A percentile compares a stretch with the other conserved stretches of the same genome.
phyloP scores from a whole-genome alignment of 106 monocot genomes.

The Phalaenopsis equestris region DNA sequence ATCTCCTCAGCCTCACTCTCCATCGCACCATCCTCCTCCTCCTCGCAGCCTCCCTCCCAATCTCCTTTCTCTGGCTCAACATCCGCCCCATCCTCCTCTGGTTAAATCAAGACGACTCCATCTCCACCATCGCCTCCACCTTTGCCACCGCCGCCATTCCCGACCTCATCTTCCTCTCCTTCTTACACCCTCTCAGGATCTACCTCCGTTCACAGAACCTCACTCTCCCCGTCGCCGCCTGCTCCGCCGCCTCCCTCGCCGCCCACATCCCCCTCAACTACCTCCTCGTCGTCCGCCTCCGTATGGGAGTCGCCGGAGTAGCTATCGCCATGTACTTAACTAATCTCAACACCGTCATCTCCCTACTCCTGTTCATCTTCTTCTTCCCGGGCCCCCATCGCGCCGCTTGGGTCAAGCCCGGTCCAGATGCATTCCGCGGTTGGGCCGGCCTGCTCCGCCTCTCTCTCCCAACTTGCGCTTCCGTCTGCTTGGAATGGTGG shows the following conservation, averaged over 20 bases:
- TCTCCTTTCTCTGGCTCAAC: constrained; percentile 76
- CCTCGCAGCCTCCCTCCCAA: constrained; percentile 61
- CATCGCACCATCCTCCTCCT: constrained; percentile 83
- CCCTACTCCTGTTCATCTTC: constrained; percentile 28
- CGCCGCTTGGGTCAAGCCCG: constrained; percentile 53
- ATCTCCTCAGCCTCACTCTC: constrained; percentile 67
- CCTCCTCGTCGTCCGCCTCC: constrained; percentile 45
- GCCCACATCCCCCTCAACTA: constrained; percentile 71
- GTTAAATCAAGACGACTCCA: constrained; percentile 53
- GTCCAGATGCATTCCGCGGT: constrained; percentile 47
- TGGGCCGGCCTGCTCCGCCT: constrained; percentile 64
- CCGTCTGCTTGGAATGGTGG: constrained; percentile 75
- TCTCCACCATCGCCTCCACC: constrained; percentile 36
- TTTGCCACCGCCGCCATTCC: constrained; percentile 58
- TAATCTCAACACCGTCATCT: constrained; percentile 49
- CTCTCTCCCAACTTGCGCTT: constrained; percentile 61
- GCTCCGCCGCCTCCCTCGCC: constrained; percentile 49
- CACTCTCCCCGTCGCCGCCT: constrained; percentile 62
- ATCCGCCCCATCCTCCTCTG: constrained; percentile 38
- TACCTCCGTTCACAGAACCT: constrained; percentile 67
- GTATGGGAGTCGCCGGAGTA: constrained; percentile 61
- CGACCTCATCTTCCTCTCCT: constrained; percentile 74
- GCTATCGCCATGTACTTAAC: constrained; percentile 53
- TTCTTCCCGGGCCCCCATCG: constrained; percentile 36
- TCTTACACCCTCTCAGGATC: constrained; percentile 74